A percentile compares a stretch with the other conserved stretches of the same genome.
Evolutionary conservation across 2,329 filamentous ascomycete genomes (phyloP).

Genomic region (Ascocoryne sarcoides): DNA sequence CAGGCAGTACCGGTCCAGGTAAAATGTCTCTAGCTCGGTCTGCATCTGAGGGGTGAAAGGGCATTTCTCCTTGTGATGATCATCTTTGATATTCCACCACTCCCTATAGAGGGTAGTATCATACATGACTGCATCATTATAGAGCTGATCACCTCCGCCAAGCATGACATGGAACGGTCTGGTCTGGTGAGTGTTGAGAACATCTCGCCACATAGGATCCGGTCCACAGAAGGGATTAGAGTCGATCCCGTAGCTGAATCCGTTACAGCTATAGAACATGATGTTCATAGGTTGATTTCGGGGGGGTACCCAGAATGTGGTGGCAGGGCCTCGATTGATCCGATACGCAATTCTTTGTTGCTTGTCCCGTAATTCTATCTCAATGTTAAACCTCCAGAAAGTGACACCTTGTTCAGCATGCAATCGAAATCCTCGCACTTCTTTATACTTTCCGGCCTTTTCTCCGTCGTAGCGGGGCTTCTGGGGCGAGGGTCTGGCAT

Average conservation of each 20-base stretch:
- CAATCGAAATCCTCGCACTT: constrained; percentile 72
- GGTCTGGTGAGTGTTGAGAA: constrained; percentile 84
- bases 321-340: constrained; percentile 82
- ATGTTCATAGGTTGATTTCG: constrained; percentile 87
- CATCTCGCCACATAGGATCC: constrained; percentile 94
- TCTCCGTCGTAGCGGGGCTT: constrained; percentile 63
- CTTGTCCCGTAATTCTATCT: constrained; percentile 70
- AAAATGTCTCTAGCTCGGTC: constrained; percentile 80
- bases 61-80: constrained; percentile 67
- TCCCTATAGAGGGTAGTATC: constrained; percentile 69
- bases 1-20: constrained; percentile 77
- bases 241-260: constrained; percentile 76
- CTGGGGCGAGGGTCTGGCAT: constrained; percentile 44
- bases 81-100: constrained; percentile 77
- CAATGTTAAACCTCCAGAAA: constrained; percentile 95
- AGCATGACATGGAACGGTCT: constrained; percentile 97
- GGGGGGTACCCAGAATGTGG: constrained; percentile 91
- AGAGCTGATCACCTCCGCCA: constrained; percentile 93
- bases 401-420: constrained; percentile 81
- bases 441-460: constrained; percentile 69
- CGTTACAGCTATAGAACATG: constrained; percentile 98
- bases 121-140: constrained; percentile 77
- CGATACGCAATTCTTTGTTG: constrained; percentile 90
- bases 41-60: constrained; percentile 77
- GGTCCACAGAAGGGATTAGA: constrained; percentile 78